Conservation (phyloP, 2,329 filamentous ascomycete genomes). For the Fusarium graminum region DNA sequence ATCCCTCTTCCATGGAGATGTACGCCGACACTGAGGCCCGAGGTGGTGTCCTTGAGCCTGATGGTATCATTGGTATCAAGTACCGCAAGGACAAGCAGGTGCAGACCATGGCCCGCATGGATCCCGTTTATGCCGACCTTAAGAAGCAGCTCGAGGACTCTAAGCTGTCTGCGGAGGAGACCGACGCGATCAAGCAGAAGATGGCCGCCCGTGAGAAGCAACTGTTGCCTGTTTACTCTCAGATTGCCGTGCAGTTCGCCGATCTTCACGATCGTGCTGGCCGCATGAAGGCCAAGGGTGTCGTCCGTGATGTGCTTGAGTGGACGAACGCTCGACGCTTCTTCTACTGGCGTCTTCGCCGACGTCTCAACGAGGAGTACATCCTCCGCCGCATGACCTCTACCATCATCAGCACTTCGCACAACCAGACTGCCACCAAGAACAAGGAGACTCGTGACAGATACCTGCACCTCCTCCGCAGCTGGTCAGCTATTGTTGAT, state of each 20-base stretch:
- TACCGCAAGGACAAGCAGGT: slow-evolving; percentile 98
- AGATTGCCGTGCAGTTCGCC: slow-evolving; percentile 96
- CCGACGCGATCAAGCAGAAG: slow-evolving; percentile 83
- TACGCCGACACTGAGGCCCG: slow-evolving; percentile 96
- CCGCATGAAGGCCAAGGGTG: slow-evolving; percentile 98
- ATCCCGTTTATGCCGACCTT: slow-evolving; percentile 84
- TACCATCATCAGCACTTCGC: slow-evolving; percentile 52
- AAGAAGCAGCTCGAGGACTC: slow-evolving; percentile 78
- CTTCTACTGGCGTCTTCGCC: slow-evolving; percentile 99
- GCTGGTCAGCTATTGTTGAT: slow-evolving; percentile 83
- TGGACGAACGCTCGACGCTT: slow-evolving; percentile 93
- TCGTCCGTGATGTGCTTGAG: slow-evolving; percentile 84
- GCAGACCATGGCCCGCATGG: slow-evolving; percentile 95
- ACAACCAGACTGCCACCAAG: slow-evolving; percentile 55
- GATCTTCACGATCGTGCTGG: slow-evolving; percentile 97
- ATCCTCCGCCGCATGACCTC: slow-evolving; percentile 88
- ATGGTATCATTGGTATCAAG: slow-evolving; percentile 99
- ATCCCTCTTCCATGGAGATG: slow-evolving; percentile 98
- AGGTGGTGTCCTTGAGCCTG: slow-evolving; percentile 96
- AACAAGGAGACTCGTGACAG: slow-evolving; percentile 69
- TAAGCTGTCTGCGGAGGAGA: slow-evolving; percentile 77
- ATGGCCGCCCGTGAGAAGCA: slow-evolving; percentile 88
- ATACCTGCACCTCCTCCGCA: slow-evolving; percentile 81
- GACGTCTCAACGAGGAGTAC: slow-evolving; percentile 96
- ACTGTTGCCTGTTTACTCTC: slow-evolving; percentile 90